Percentiles rank a stretch among this genome's conserved stretches.
Evolutionary conservation across 2,329 filamentous ascomycete genomes (phyloP).

Genomic region (Ophiostoma ips): DNA sequence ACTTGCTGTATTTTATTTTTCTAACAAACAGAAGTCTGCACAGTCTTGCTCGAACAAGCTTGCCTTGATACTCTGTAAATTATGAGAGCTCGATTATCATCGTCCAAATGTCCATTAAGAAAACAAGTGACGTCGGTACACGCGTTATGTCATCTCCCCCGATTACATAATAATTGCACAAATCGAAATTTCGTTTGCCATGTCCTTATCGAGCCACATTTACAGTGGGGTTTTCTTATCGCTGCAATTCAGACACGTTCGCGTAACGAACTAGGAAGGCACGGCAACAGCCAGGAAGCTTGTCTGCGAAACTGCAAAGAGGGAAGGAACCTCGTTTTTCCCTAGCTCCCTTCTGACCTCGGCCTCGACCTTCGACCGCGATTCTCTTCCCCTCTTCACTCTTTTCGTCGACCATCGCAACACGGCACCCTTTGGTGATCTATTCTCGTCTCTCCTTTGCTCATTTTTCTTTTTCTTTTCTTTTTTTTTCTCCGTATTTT

Average conservation of each 20-base stretch:
- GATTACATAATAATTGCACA: neutral
- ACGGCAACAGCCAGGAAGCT: neutral
- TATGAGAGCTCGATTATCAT: too few relatives aligned
- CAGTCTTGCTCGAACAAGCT: too few relatives aligned
- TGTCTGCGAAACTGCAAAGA: neutral
- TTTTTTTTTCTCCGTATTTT: neutral
- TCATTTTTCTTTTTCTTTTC: neutral
- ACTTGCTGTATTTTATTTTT: too few relatives aligned
- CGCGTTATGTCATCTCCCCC: too few relatives aligned
- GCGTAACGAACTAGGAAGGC: neutral
- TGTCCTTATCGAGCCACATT: neutral
- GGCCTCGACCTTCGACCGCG: neutral
- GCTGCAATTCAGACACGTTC: neutral
- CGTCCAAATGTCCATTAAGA: too few relatives aligned
- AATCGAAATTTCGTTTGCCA: too few relatives aligned
- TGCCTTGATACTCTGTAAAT: too few relatives aligned
- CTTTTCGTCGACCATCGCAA: slow-evolving; percentile 1
- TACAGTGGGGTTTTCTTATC: neutral
- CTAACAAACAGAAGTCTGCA: too few relatives aligned
- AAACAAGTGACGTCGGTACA: too few relatives aligned
- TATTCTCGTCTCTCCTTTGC: neutral
- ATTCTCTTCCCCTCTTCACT: neutral
- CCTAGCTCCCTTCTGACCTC: neutral
- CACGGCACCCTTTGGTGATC: slow-evolving; percentile 3
- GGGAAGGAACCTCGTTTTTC: slow-evolving; percentile 4